phyloP scores from a whole-genome alignment of 495 filamentous ascomycete species.

The Parachaetomium inaequale region DNA sequence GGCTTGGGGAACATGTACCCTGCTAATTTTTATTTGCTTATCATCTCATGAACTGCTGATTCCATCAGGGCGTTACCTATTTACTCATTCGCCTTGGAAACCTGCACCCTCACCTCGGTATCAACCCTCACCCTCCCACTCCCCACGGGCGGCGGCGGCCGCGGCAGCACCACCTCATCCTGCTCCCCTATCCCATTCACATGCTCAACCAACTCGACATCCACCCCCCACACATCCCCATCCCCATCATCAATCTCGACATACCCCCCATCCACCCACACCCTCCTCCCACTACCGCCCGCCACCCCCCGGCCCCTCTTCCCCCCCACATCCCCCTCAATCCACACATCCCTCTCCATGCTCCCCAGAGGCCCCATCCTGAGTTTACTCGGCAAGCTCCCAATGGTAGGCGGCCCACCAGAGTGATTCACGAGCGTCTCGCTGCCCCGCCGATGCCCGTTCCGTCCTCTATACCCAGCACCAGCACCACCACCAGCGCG shows the following conservation, averaged over 20 bases:
- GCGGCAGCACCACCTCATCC: background rate
- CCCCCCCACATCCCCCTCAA: background rate
- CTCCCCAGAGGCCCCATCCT: background rate
- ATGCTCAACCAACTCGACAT: constrained; percentile 25
- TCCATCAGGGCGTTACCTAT: too few relatives aligned
- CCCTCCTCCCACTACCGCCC: background rate
- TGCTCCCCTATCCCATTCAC: background rate
- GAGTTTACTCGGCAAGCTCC: constrained; percentile 19
- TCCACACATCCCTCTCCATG: constrained; percentile 14
- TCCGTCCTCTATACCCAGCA: background rate
- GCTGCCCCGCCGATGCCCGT: background rate
- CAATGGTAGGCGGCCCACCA: constrained; percentile 28
- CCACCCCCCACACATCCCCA: constrained; percentile 12
- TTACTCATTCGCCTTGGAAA: background rate
- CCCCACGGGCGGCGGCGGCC: background rate
- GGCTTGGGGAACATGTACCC: too few relatives aligned
- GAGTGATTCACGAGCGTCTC: background rate
- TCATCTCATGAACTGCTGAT: too few relatives aligned
- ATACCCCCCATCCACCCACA: constrained; percentile 19
- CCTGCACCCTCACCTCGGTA: constrained; percentile 9
- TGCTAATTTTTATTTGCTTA: too few relatives aligned
- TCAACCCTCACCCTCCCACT: constrained; percentile 15
- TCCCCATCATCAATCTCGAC: constrained; percentile 26
- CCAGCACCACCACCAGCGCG: background rate
- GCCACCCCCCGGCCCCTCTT: constrained; percentile 5